These are phyloP conservation scores for Pythium sp. DNA, from an alignment of 352 stramenopile genomes.

Conservation along the genomic window DNA sequence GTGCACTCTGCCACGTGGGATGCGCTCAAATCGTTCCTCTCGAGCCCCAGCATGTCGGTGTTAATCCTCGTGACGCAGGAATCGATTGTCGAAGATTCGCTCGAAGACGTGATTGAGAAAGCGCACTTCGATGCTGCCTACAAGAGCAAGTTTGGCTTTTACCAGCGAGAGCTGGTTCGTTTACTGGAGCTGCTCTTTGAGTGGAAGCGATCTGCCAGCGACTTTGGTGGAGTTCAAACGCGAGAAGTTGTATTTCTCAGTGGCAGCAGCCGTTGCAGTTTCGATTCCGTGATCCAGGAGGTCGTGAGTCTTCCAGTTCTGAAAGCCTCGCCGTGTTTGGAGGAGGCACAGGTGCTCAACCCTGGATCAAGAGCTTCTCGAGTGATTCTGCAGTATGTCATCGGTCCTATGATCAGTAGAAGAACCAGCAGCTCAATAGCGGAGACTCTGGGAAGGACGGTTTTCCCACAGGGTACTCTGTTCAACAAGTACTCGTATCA, in stretches of 20 bases:
- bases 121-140: conserved; percentile 31
- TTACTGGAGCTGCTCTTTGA: conserved; percentile 39
- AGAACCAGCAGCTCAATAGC: neutral
- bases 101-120: conserved; percentile 44
- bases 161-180: conserved; percentile 31
- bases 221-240: neutral
- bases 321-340: neutral
- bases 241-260: conserved; percentile 37
- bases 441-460: neutral
- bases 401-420: conserved; percentile 21
- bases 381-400: conserved; percentile 27
- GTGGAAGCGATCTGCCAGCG: conserved; percentile 29
- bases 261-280: conserved; percentile 29
- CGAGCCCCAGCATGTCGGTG: conserved; percentile 27
- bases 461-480: conserved; percentile 30
- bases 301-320: neutral
- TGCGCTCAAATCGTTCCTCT: conserved; percentile 30
- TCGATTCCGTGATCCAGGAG: conserved; percentile 40
- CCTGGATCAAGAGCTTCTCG: neutral
- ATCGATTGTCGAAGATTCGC: conserved; percentile 44
- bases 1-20: conserved; percentile 29
- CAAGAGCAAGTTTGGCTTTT: conserved; percentile 41
- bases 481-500: conserved; percentile 31
- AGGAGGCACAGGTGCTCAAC: neutral
- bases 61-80: conserved; percentile 37